Percentiles rank a stretch among this genome's conserved stretches.
Evolutionary conservation across 306 rosid genomes (phyloP).

Genomic region (Pterocarpus macrocarpus): DNA sequence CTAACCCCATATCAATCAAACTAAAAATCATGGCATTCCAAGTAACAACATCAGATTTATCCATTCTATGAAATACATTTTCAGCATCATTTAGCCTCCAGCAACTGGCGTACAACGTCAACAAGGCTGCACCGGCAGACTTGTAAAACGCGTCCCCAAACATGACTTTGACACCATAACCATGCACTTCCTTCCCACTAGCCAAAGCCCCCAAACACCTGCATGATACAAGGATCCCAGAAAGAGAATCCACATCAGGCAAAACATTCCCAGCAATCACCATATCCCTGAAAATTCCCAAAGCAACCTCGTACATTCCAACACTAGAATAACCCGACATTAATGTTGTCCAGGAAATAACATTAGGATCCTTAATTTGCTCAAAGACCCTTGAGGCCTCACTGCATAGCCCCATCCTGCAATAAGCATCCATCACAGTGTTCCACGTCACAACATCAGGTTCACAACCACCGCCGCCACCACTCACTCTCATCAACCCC

Average conservation of each 20-base stretch:
- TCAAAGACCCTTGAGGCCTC: constrained; percentile 51
- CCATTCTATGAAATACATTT: constrained; percentile 53
- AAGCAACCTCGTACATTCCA: constrained; percentile 50
- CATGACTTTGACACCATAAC: constrained; percentile 52
- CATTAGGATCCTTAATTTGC: constrained; percentile 56
- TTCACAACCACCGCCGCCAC: constrained; percentile 24
- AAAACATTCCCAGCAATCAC: constrained; percentile 35
- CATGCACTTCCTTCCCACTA: constrained; percentile 60
- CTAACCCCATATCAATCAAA: constrained; percentile 50
- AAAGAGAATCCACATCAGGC: constrained; percentile 64
- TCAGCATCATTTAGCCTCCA: constrained; percentile 41
- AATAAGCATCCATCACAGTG: constrained; percentile 61
- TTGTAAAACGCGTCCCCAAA: constrained; percentile 49
- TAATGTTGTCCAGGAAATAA: constrained; percentile 64
- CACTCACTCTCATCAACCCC: constrained; percentile 37
- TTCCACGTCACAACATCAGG: constrained; percentile 63
- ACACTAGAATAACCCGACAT: constrained; percentile 51
- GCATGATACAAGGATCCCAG: constrained; percentile 57
- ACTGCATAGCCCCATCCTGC: constrained; percentile 45
- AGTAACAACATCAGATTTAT: constrained; percentile 56
- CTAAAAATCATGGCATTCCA: constrained; percentile 68
- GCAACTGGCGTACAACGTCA: constrained; percentile 54
- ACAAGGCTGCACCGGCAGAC: constrained; percentile 64
- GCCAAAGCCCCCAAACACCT: constrained; percentile 43
- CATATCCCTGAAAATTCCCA: constrained; percentile 60